Evolutionary conservation across 2,329 filamentous ascomycete genomes (phyloP).

Genomic region (Neonectria sp.): DNA sequence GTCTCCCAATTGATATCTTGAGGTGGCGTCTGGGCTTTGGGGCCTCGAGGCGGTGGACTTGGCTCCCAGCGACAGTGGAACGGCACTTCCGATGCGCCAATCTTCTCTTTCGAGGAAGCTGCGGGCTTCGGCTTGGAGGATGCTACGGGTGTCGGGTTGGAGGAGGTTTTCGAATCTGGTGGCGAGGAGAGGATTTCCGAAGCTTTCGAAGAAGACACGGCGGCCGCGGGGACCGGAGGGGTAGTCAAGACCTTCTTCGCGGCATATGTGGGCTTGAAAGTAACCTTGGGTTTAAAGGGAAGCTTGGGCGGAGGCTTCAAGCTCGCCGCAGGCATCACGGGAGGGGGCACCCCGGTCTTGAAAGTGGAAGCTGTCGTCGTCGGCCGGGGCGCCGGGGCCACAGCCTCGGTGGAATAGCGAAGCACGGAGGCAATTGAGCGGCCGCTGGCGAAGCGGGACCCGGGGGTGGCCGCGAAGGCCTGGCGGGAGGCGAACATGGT

Average conservation of each 20-base stretch:
- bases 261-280: neutral
- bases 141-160: neutral
- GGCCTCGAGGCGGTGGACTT: conserved; percentile 22
- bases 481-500: conserved; percentile 50
- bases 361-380: conserved; percentile 4
- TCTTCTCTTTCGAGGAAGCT: neutral
- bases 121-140: neutral
- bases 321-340: neutral
- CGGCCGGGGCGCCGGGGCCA: conserved; percentile 18
- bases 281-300: neutral
- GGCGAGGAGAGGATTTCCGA: neutral
- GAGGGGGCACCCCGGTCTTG: neutral
- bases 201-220: neutral
- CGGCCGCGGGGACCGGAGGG: neutral
- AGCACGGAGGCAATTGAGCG: conserved; percentile 37
- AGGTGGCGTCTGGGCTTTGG: conserved; percentile 7
- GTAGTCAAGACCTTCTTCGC: neutral
- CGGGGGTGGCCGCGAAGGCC: conserved; percentile 39
- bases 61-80: conserved; percentile 4
- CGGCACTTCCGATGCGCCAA: neutral
- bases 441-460: conserved; percentile 31
- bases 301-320: neutral
- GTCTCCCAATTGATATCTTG: conserved; percentile 80
- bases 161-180: neutral
- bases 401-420: conserved; percentile 45